Conservation (phyloP, 2,329 filamentous ascomycete genomes). For the Aspergillus jensenii region DNA sequence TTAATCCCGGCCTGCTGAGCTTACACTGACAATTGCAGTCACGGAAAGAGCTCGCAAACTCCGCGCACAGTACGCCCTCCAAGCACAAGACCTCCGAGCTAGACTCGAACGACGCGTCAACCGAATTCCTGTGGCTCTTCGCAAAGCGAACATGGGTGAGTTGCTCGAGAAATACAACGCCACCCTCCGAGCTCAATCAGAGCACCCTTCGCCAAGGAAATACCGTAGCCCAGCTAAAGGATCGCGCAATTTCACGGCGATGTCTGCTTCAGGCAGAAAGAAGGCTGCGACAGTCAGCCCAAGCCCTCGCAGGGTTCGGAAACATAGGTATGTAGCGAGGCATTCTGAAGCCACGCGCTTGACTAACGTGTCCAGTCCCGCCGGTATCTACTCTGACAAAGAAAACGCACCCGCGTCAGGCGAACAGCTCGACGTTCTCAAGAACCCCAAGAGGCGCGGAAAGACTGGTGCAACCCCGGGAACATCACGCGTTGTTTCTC, state of each 20-base stretch:
- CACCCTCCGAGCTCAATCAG: conserved; percentile 24
- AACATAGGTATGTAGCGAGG: conserved; percentile 29
- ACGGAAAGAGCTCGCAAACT: conserved; percentile 84
- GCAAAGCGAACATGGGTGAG: conserved; percentile 80
- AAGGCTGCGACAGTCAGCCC: conserved; percentile 28
- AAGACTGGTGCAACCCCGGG: conserved; percentile 41
- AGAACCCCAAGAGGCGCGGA: conserved; percentile 70
- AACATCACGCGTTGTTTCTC: conserved; percentile 42
- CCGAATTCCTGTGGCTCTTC: conserved; percentile 76
- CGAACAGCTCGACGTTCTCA: conserved; percentile 49
- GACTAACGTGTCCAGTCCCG: conserved; percentile 52
- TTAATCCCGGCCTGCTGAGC: conserved; percentile 1
- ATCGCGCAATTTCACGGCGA: conserved; percentile 27
- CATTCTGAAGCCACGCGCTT: too few relatives aligned
- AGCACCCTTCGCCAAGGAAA: conserved; percentile 32
- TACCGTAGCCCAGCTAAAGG: conserved; percentile 30
- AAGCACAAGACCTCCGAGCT: conserved; percentile 79
- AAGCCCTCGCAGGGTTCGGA: conserved; percentile 30
- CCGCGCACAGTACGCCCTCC: conserved; percentile 82
- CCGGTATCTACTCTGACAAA: conserved; percentile 67
- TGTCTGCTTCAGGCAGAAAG: conserved; percentile 30
- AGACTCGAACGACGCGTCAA: conserved; percentile 93
- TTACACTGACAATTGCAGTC: conserved; percentile 54
- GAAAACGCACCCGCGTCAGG: conserved; percentile 61
- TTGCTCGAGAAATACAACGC: conserved; percentile 59